These are phyloP conservation scores for Erythrophleum fordii DNA, from an alignment of 306 rosid species.

Conservation along the genomic window DNA sequence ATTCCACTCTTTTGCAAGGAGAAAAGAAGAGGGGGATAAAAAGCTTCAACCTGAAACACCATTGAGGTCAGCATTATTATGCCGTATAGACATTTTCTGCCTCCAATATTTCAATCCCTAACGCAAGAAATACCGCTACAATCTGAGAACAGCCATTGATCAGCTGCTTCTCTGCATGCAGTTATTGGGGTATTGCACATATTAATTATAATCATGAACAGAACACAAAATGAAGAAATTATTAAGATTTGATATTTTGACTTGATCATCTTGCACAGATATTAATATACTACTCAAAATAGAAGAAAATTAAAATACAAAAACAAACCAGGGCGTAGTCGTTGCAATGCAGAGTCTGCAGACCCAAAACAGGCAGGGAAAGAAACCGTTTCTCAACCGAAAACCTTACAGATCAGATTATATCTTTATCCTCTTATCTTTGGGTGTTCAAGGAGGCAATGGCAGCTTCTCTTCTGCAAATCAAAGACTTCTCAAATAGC, in stretches of 20 bases:
- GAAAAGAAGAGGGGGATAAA: not conserved
- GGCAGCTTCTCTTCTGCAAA: slow-evolving; percentile 19
- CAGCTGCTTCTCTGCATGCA: slow-evolving; percentile 44
- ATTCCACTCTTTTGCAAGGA: not conserved
- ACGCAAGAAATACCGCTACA: slow-evolving; percentile 44
- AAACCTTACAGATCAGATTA: slow-evolving; percentile 41
- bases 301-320: not conserved
- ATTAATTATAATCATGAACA: slow-evolving; percentile 22
- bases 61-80: slow-evolving; percentile 46
- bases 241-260: not conserved
- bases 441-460: slow-evolving; percentile 24
- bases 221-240: slow-evolving; percentile 1
- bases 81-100: slow-evolving; percentile 58
- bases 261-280: slow-evolving; percentile 17
- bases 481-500: slow-evolving; percentile 14
- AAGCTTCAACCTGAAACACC: slow-evolving; percentile 53
- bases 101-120: slow-evolving; percentile 34
- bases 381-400: not conserved
- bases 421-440: slow-evolving; percentile 1
- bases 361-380: slow-evolving; percentile 16
- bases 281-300: slow-evolving; percentile 13
- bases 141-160: slow-evolving; percentile 49
- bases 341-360: not conserved
- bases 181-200: not conserved
- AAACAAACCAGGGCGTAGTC: not conserved